Evolutionary conservation across 345 rosid genomes (phyloP).

Genomic region (Arabidopsis suecica): DNA sequence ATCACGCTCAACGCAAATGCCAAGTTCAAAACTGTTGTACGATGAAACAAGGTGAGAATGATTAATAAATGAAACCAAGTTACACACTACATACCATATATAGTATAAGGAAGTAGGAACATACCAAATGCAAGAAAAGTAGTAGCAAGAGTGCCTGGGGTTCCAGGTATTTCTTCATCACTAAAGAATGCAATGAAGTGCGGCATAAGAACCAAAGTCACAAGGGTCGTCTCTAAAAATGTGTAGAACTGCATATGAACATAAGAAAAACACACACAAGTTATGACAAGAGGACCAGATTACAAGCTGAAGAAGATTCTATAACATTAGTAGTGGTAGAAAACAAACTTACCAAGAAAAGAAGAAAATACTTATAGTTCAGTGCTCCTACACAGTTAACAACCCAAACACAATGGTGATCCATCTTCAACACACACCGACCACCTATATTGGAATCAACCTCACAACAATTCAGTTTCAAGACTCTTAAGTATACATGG

Average conservation of each 20-base stretch:
- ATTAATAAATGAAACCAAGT: not conserved
- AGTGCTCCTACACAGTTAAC: conserved; percentile 98
- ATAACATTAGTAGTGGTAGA: not conserved
- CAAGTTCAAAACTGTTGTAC: conserved; percentile 77
- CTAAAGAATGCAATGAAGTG: conserved; percentile 93
- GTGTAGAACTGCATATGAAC: conserved; percentile 86
- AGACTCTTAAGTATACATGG: conserved; percentile 10
- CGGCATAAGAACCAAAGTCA: conserved; percentile 82
- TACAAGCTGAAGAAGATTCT: conserved; percentile 19
- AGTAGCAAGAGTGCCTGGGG: conserved; percentile 93
- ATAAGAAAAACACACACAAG: conserved; percentile 6
- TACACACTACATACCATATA: conserved; percentile 12
- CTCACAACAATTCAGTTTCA: conserved; percentile 25
- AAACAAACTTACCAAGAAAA: conserved; percentile 79
- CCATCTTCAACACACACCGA: conserved; percentile 96
- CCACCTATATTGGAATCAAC: conserved; percentile 68
- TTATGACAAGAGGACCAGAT: not conserved
- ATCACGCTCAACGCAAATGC: conserved; percentile 92
- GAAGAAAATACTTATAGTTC: conserved; percentile 95
- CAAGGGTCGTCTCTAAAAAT: conserved; percentile 93
- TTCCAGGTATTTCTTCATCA: conserved; percentile 95
- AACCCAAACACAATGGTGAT: conserved; percentile 99
- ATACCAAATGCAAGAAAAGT: conserved; percentile 97
- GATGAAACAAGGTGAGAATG: conserved; percentile 28
- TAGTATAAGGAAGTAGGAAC: conserved; percentile 18